Percentiles rank a stretch among this genome's conserved stretches.
phyloP scores from a whole-genome alignment of 2,329 filamentous ascomycete species.

The Lecanicillium sp. region DNA sequence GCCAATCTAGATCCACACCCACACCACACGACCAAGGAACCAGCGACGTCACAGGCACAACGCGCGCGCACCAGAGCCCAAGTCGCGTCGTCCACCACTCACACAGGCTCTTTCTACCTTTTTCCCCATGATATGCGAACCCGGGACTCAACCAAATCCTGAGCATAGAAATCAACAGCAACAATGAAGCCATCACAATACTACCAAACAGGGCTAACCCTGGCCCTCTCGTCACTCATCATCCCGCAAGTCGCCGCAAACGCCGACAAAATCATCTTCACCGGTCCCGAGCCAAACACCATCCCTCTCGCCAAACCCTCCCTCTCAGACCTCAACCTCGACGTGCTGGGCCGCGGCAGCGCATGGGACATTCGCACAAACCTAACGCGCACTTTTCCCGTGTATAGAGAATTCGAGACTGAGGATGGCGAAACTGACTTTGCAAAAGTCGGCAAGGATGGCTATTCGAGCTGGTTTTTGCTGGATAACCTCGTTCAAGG shows the following conservation, averaged over 20 bases:
- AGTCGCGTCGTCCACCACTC: too few species aligned
- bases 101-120: too few species aligned
- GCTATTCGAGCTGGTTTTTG: constrained; percentile 68
- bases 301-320: constrained; percentile 35
- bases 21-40: too few species aligned
- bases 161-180: too few species aligned
- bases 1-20: too few species aligned
- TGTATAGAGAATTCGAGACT: constrained; percentile 14
- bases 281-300: constrained; percentile 52
- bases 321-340: constrained; percentile 51
- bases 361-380: constrained; percentile 52
- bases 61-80: too few species aligned
- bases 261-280: constrained; percentile 85
- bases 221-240: constrained; percentile 10
- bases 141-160: too few species aligned
- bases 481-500: constrained; percentile 61
- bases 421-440: background rate
- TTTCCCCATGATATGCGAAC: too few species aligned
- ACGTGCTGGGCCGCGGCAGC: constrained; percentile 51
- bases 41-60: too few species aligned
- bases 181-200: background rate
- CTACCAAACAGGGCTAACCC: background rate
- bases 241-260: constrained; percentile 47
- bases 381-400: constrained; percentile 61
- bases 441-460: constrained; percentile 31